Evolutionary conservation across 768 basidiomycete genomes (phyloP).

Genomic region (Asterophora parasitica): DNA sequence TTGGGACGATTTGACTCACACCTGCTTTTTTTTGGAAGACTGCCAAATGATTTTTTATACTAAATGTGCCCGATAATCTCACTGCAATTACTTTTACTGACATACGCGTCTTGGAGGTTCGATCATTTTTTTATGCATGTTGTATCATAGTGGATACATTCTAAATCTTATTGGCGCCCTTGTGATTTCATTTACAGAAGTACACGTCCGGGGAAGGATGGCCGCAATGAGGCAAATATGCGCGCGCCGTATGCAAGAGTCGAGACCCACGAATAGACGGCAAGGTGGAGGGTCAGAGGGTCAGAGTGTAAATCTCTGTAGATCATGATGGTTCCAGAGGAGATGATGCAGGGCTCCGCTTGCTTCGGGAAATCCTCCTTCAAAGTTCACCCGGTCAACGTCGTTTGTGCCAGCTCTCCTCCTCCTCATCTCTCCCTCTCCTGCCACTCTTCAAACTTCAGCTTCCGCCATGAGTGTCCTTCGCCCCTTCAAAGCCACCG

Average conservation of each 20-base stretch:
- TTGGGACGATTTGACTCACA: slow-evolving; percentile 13
- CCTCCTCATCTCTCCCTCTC: not conserved
- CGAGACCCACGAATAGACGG: too few relatives aligned
- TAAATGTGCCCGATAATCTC: slow-evolving; percentile 16
- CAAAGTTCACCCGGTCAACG: not conserved
- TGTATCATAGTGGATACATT: slow-evolving; percentile 18
- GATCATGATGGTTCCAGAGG: not conserved
- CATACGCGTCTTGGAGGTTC: slow-evolving; percentile 11
- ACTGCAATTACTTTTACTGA: slow-evolving; percentile 1
- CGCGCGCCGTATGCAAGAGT: too few relatives aligned
- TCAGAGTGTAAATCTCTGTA: too few relatives aligned
- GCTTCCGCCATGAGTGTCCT: slow-evolving; percentile 78
- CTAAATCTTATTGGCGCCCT: not conserved
- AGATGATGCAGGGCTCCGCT: not conserved
- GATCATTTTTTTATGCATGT: not conserved
- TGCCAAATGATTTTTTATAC: slow-evolving; percentile 1
- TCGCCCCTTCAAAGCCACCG: slow-evolving; percentile 81
- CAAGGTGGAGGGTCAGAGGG: too few relatives aligned
- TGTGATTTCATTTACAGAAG: too few relatives aligned
- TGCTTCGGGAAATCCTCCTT: not conserved
- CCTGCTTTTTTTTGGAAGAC: slow-evolving; percentile 14
- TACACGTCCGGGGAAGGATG: too few relatives aligned
- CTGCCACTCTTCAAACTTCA: too few relatives aligned
- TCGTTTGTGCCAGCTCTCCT: not conserved
- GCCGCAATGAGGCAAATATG: too few relatives aligned